Percentiles rank a stretch among this genome's conserved stretches.
Conservation (phyloP, 345 rosid genomes). For the Moricandia arvensis region DNA sequence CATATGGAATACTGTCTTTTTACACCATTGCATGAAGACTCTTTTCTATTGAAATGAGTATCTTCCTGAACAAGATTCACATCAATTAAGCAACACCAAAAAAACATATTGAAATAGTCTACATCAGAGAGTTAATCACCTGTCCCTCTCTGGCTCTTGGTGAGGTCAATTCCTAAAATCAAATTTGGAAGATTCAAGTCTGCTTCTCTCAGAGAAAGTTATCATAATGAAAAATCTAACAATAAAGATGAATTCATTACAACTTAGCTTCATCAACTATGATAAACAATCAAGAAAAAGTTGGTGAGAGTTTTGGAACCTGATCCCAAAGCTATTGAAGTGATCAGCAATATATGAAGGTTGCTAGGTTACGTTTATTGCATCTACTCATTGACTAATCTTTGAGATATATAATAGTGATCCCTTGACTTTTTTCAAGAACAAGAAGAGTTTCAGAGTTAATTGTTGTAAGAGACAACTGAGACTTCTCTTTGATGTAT, state of each 20-base stretch:
- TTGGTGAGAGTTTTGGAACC: conserved; percentile 40
- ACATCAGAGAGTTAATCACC: too few species aligned
- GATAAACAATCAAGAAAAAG: neutral
- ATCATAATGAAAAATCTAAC: conserved; percentile 26
- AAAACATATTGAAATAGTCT: too few species aligned
- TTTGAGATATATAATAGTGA: neutral
- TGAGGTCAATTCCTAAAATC: conserved; percentile 89
- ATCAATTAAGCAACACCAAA: too few species aligned
- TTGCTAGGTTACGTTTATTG: conserved; percentile 31
- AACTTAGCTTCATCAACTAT: neutral
- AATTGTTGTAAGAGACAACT: neutral
- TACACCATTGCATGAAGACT: conserved; percentile 82
- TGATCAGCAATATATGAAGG: conserved; percentile 57
- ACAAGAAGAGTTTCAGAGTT: neutral
- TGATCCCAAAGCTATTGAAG: conserved; percentile 68
- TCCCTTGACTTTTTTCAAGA: conserved; percentile 13
- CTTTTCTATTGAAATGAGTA: conserved; percentile 70
- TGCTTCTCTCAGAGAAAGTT: conserved; percentile 66
- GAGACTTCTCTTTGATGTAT: neutral
- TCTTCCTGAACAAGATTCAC: conserved; percentile 55
- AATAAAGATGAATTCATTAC: neutral
- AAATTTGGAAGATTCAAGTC: conserved; percentile 95
- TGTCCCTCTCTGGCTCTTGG: conserved; percentile 98
- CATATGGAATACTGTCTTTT: conserved; percentile 70
- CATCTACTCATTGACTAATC: conserved; percentile 20